Evolutionary conservation across 495 filamentous ascomycete genomes (phyloP).

Genomic region (Podospora anserina): DNA sequence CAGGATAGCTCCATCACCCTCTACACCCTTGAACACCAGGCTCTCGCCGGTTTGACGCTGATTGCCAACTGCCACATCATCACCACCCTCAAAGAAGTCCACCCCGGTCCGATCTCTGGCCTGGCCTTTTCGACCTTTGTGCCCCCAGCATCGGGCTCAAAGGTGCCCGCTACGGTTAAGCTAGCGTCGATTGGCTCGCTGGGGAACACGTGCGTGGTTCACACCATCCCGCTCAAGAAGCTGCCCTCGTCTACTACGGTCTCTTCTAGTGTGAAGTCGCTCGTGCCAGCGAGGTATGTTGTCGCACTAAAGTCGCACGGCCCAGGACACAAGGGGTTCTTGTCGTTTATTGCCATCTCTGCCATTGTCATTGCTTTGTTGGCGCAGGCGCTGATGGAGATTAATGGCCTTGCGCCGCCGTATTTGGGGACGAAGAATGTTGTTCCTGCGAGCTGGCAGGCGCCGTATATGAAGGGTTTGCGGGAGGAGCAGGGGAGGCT

Average conservation of each 20-base stretch:
- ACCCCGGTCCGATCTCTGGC: constrained; percentile 81
- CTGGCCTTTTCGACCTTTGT: constrained; percentile 72
- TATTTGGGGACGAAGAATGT: constrained; percentile 45
- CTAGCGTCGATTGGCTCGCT: constrained; percentile 77
- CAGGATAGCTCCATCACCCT: constrained; percentile 78
- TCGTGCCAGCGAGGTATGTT: constrained; percentile 60
- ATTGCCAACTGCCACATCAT: constrained; percentile 58
- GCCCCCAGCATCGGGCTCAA: constrained; percentile 45
- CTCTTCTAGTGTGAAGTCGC: constrained; percentile 42
- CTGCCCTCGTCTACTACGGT: constrained; percentile 36
- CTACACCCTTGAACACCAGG: constrained; percentile 63
- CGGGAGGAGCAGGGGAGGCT: neutral
- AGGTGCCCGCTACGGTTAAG: constrained; percentile 56
- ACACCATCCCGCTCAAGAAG: constrained; percentile 68
- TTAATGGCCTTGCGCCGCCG: constrained; percentile 58
- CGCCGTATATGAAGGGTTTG: neutral
- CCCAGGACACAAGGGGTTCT: constrained; percentile 44
- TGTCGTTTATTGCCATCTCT: constrained; percentile 50
- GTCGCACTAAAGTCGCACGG: constrained; percentile 57
- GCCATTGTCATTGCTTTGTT: constrained; percentile 57
- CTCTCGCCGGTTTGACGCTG: constrained; percentile 45
- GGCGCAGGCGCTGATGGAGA: constrained; percentile 64
- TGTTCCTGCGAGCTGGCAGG: constrained; percentile 30
- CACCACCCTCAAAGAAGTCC: constrained; percentile 65
- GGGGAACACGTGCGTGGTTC: constrained; percentile 79